Percentiles rank a stretch among this genome's conserved stretches.
These are phyloP conservation scores for Skeletonema grethae DNA, from an alignment of 108 stramenopile genomes.

Conservation along the genomic window DNA sequence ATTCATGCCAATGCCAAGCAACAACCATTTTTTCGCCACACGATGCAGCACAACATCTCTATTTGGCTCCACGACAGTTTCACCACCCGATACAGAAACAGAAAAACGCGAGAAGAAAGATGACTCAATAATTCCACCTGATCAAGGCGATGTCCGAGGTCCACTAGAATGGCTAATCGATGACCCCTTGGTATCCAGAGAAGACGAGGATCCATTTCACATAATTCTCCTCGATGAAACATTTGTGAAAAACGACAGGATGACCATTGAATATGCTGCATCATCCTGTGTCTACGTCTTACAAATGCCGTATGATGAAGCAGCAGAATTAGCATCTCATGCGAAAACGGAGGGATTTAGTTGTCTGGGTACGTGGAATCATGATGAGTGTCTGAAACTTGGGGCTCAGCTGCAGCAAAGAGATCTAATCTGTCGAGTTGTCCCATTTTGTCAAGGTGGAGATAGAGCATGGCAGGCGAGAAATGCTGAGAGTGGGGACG, in stretches of 20 bases:
- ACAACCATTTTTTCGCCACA: neutral
- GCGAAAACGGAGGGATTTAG: constrained; percentile 66
- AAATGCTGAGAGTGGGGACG: constrained; percentile 50
- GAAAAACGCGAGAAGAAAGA: constrained; percentile 38
- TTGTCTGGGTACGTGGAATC: constrained; percentile 81
- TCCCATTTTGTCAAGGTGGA: constrained; percentile 76
- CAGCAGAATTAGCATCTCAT: constrained; percentile 60
- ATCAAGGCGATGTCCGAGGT: constrained; percentile 41
- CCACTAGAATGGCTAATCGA: constrained; percentile 77
- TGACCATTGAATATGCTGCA: constrained; percentile 74
- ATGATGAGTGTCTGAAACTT: constrained; percentile 72
- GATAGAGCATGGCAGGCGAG: constrained; percentile 85
- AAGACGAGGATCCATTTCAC: constrained; percentile 82
- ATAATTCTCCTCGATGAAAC: constrained; percentile 75
- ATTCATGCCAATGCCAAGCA: constrained; percentile 3
- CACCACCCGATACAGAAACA: constrained; percentile 23
- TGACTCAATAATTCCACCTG: constrained; percentile 47
- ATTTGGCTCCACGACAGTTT: constrained; percentile 15
- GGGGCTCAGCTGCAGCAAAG: constrained; percentile 68
- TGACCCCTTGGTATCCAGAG: constrained; percentile 56
- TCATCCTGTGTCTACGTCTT: constrained; percentile 69
- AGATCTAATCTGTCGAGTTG: constrained; percentile 77
- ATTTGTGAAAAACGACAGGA: constrained; percentile 64
- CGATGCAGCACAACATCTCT: neutral
- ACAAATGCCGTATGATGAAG: constrained; percentile 77